Evolutionary conservation across 2,329 filamentous ascomycete species (phyloP), one percentile per base, ranked within the genome.

Genomic region (Aspergillus ibericus): DNA sequence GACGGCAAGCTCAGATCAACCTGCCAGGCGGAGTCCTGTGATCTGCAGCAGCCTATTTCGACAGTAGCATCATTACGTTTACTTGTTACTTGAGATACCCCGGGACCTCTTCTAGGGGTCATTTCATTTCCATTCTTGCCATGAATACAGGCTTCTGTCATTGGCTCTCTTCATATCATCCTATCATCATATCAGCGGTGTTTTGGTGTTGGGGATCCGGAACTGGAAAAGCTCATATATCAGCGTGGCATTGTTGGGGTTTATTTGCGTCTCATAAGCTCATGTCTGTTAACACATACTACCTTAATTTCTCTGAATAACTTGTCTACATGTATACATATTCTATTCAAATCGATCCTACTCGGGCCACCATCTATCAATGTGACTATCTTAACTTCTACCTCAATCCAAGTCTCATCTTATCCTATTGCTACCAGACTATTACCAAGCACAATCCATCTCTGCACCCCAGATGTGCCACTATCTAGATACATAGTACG

Each of bases 21-120:
- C 55, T 73, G 34, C 71, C 71, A 0, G 71, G 71, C 20, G 71
- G 71, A 16, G 71, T 72, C 48, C 54, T 73, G 50, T 73, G 61
- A 72, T 9, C 44, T n/a, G 10, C 10, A 29, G 5, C 22, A 40
- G n/a, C 12, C 20, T 48, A 48, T 29, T 27, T 55, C 32, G 40
- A 59, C 55, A 54, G 49, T 54, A 59, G 36, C 47, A 25, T 48
- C 38, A 13, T 16, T 16, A 25, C 35, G 18, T 61, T 60, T 44
- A 54, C 47, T 59, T 56, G 53, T 54, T 48, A 55, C 60, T 61
- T 65, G 60, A 66, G 62, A 67, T 68, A 65, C 66, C 63, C 38
- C 66, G 50, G 32, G 22, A 22, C 13, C 55, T 22, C 44, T 35
- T 47, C 13, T 34, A 47, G 55, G 27, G 40, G 48, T 46, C 29